A percentile compares a stretch with the other conserved stretches of the same genome.
These are phyloP conservation scores for Hippophae gyantsensis DNA, from an alignment of 306 rosid genomes.

Conservation along the genomic window DNA sequence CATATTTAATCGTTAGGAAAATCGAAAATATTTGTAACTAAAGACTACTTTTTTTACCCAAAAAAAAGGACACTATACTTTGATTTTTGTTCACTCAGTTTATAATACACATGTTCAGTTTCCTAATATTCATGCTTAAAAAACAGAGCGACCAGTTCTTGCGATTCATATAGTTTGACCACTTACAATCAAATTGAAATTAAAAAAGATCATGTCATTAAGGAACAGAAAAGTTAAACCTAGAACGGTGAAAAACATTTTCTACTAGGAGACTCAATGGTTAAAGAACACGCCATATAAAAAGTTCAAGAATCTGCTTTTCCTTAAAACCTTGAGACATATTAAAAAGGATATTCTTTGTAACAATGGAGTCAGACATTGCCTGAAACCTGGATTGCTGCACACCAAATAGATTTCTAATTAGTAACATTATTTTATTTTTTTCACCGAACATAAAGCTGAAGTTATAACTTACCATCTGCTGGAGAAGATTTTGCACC, in stretches of 20 bases:
- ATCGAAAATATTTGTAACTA: too few relatives aligned
- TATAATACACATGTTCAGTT: too few relatives aligned
- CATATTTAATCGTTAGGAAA: not conserved
- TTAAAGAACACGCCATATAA: too few relatives aligned
- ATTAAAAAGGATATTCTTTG: slow-evolving; percentile 80
- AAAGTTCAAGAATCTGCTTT: slow-evolving; percentile 1
- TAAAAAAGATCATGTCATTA: not conserved
- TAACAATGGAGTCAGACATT: slow-evolving; percentile 86
- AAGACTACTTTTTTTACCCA: too few relatives aligned
- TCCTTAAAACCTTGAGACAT: not conserved
- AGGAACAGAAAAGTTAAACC: not conserved
- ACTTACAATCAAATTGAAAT: not conserved
- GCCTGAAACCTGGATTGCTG: slow-evolving; percentile 92
- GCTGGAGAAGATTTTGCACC: slow-evolving; percentile 99
- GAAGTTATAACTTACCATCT: slow-evolving; percentile 66
- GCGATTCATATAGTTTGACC: not conserved
- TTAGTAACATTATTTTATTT: not conserved
- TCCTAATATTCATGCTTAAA: too few relatives aligned
- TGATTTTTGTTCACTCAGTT: too few relatives aligned
- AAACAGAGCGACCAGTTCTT: not conserved
- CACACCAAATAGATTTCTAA: slow-evolving; percentile 13
- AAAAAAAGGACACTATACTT: not conserved
- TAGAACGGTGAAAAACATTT: not conserved
- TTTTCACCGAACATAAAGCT: slow-evolving; percentile 17
- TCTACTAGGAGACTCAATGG: not conserved